These are phyloP conservation scores for Triticum timopheevii DNA, from an alignment of 176 grass and related monocot genomes.

Conservation along the genomic window DNA sequence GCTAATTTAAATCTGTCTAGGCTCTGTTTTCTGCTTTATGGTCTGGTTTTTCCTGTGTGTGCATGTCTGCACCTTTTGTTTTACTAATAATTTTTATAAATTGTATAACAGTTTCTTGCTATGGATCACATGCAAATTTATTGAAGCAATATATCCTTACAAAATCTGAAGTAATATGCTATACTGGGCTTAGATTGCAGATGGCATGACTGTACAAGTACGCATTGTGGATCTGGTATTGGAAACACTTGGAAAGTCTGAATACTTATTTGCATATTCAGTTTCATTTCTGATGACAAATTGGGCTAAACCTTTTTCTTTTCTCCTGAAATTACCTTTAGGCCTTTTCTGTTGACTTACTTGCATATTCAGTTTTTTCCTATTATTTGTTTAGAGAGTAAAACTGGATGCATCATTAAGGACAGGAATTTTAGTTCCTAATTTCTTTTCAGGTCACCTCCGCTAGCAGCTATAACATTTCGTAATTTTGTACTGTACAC, in stretches of 20 bases:
- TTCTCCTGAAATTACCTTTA: neutral
- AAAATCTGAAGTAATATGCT: neutral
- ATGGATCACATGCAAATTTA: constrained; percentile 10
- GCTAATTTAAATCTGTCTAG: neutral
- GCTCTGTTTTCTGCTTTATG: constrained; percentile 3
- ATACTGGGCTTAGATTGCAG: constrained; percentile 70
- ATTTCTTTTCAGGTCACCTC: constrained; percentile 76
- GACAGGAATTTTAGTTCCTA: constrained; percentile 8
- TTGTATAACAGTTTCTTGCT: constrained; percentile 19
- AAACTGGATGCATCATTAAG: neutral
- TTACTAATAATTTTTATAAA: neutral
- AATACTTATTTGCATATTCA: neutral
- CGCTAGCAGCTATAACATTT: constrained; percentile 89
- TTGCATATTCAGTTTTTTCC: neutral
- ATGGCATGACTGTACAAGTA: constrained; percentile 97
- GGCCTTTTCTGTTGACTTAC: neutral
- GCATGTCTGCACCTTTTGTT: neutral
- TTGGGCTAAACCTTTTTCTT: neutral
- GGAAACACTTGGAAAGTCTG: constrained; percentile 71
- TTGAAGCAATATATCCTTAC: neutral
- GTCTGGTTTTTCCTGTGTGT: neutral
- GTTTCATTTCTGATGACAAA: neutral
- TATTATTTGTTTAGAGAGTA: neutral
- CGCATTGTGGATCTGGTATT: constrained; percentile 86
- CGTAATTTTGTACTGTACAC: constrained; percentile 89